Percentiles rank a stretch among this genome's conserved stretches.
Conservation (phyloP, 2,329 filamentous ascomycete genomes). For the Sporothrix variecibatus region DNA sequence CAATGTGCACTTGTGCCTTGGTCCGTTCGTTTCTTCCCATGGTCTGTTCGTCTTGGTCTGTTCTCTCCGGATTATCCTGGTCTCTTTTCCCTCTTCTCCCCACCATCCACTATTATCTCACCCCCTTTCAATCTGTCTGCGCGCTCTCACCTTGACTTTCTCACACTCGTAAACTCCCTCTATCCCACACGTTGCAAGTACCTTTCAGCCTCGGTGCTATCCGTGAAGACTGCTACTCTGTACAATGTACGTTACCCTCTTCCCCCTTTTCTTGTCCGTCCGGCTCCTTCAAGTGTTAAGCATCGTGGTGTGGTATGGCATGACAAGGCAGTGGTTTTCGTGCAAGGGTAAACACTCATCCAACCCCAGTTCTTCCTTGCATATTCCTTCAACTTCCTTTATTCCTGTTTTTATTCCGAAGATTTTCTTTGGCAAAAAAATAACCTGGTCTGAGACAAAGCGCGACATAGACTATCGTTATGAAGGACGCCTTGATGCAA, state of each 20-base stretch:
- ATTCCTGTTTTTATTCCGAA: background rate
- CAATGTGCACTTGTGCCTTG: background rate
- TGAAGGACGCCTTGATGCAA: background rate
- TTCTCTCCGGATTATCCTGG: background rate
- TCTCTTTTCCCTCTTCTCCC: background rate
- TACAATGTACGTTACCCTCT: background rate
- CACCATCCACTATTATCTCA: background rate
- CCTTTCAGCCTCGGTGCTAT: background rate
- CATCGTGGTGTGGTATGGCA: background rate
- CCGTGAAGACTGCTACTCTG: background rate
- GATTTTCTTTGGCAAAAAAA: background rate
- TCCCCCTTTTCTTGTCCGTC: background rate
- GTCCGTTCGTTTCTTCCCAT: background rate
- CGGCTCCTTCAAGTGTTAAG: background rate
- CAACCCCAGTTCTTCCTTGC: background rate
- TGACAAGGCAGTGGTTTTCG: background rate
- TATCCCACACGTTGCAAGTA: background rate
- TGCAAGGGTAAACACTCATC: background rate
- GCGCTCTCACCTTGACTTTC: background rate
- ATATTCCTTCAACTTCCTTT: background rate
- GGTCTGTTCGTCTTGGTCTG: background rate
- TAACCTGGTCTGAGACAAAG: background rate
- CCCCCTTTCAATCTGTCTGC: background rate
- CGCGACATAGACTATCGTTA: background rate
- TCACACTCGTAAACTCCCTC: background rate